Percentiles rank a stretch among this genome's conserved stretches.
phyloP scores from a whole-genome alignment of 345 rosid species.

The Ceriops zippeliana region DNA sequence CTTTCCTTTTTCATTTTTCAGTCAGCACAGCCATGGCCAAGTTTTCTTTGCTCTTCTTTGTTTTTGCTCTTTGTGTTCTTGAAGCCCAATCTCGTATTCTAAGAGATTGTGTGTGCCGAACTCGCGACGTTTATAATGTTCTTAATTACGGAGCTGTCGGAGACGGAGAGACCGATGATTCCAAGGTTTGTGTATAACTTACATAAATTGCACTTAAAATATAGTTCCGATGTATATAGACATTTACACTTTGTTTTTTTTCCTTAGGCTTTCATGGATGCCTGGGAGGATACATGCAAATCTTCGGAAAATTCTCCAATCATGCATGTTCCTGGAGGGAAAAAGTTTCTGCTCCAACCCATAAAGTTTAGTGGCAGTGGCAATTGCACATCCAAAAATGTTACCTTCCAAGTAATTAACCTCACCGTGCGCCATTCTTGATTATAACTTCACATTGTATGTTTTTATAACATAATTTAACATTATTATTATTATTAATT shows the following conservation, averaged over 20 bases:
- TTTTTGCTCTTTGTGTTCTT: conserved; percentile 4
- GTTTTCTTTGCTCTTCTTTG: background rate
- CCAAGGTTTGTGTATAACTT: conserved; percentile 23
- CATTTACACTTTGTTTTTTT: too few species aligned
- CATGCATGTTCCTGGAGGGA: conserved; percentile 30
- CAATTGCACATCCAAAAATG: conserved; percentile 29
- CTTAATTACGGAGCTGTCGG: conserved; percentile 36
- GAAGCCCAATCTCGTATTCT: conserved; percentile 6
- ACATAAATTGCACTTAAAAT: background rate
- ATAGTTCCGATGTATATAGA: background rate
- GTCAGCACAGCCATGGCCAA: background rate
- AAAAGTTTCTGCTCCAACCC: conserved; percentile 34
- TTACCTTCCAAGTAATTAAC: conserved; percentile 22
- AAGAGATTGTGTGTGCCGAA: background rate
- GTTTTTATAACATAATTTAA: too few species aligned
- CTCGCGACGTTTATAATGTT: conserved; percentile 17
- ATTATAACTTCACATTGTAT: too few species aligned
- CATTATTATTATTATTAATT: background rate
- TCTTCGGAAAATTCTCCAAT: conserved; percentile 11
- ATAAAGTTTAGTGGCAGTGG: conserved; percentile 26
- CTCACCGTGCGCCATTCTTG: background rate
- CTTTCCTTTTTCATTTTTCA: too few species aligned
- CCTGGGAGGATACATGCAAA: conserved; percentile 41
- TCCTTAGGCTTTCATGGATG: conserved; percentile 34
- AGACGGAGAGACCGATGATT: conserved; percentile 33